Evolutionary conservation across 169 alveolate species (phyloP).

Genomic region (Plasmodium malariae): DNA sequence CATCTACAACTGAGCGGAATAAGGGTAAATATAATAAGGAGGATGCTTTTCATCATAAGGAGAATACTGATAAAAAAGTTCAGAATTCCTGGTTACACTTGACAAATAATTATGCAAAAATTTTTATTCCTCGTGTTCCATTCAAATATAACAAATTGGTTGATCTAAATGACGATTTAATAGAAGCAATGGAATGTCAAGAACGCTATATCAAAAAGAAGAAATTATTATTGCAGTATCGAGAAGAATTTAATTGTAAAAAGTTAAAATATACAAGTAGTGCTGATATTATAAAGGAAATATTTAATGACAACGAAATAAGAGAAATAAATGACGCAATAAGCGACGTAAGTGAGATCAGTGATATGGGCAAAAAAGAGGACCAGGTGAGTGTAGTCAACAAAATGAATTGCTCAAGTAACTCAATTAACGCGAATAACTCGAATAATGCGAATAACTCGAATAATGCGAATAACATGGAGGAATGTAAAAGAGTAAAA

Average conservation of each 20-base stretch:
- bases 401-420: background rate
- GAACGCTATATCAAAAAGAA: slow-evolving; percentile 33
- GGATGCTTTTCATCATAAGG: background rate
- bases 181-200: slow-evolving; percentile 27
- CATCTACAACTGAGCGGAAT: background rate
- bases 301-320: slow-evolving; percentile 19
- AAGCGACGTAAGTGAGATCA: background rate
- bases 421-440: background rate
- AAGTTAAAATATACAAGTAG: background rate
- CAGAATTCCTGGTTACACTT: slow-evolving; percentile 49
- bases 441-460: background rate
- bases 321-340: too few relatives aligned
- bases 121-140: slow-evolving; percentile 59
- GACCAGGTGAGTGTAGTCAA: background rate
- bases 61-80: background rate
- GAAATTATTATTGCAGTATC: background rate
- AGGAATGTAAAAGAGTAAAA: background rate
- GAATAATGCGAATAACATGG: background rate
- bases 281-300: slow-evolving; percentile 21
- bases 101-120: slow-evolving; percentile 50
- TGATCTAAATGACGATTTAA: slow-evolving; percentile 9
- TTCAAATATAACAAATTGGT: slow-evolving; percentile 31
- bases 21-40: background rate
- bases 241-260: background rate
- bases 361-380: background rate